phyloP scores from a whole-genome alignment of 108 stramenopile species.

The Cyclotella baltica region DNA sequence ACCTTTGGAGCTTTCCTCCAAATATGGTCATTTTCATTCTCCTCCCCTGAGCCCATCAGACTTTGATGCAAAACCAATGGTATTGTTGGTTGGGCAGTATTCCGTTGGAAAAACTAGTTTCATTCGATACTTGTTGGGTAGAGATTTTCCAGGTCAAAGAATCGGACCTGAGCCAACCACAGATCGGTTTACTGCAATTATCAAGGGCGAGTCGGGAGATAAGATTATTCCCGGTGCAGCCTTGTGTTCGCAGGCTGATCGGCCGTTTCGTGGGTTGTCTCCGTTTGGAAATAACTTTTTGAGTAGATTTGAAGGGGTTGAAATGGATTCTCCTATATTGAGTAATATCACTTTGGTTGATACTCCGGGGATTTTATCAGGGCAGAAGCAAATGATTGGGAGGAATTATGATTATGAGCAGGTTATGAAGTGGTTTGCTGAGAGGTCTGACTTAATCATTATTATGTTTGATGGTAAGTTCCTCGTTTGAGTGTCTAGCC shows the following conservation, averaged over 20 bases:
- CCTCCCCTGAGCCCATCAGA: conserved; percentile 95
- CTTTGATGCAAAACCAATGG: conserved; percentile 98
- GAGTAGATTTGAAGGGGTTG: conserved; percentile 89
- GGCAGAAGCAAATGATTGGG: conserved; percentile 93
- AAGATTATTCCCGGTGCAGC: conserved; percentile 92
- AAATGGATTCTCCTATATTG: conserved; percentile 83
- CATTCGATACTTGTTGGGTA: conserved; percentile 88
- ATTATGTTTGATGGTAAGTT: conserved; percentile 97
- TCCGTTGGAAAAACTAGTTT: conserved; percentile 97
- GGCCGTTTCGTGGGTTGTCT: conserved; percentile 95
- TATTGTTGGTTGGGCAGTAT: conserved; percentile 95
- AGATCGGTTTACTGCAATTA: conserved; percentile 88
- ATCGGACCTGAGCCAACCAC: conserved; percentile 99
- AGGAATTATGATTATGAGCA: conserved; percentile 94
- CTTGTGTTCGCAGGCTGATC: conserved; percentile 90
- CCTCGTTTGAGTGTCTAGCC: too few relatives aligned
- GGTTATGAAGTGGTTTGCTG: conserved; percentile 99
- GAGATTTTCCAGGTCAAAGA: conserved; percentile 96
- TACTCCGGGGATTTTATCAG: conserved; percentile 98
- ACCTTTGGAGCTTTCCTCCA: conserved; percentile 85
- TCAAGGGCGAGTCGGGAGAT: conserved; percentile 80
- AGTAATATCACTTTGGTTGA: conserved; percentile 97
- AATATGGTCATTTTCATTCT: conserved; percentile 97
- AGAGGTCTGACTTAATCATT: conserved; percentile 96
- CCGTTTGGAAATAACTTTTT: conserved; percentile 98